Conservation (phyloP, 371 early-diverging fungal species). For the Lichtheimia corymbifera region DNA sequence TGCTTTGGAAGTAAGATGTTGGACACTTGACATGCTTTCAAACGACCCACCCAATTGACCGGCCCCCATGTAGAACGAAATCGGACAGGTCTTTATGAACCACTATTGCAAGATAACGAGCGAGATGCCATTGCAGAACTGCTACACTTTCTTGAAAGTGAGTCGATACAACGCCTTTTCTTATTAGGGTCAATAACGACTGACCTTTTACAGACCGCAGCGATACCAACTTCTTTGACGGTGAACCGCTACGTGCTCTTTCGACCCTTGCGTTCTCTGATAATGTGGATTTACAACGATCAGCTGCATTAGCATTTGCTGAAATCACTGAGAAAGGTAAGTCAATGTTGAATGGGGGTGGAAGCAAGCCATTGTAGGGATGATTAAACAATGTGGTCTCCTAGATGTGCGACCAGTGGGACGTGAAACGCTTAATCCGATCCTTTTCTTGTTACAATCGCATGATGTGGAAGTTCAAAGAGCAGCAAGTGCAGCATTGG, state of each 20-base stretch:
- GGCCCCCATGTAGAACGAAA: slow-evolving; percentile 30
- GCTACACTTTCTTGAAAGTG: slow-evolving; percentile 82
- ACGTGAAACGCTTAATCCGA: slow-evolving; percentile 80
- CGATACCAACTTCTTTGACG: slow-evolving; percentile 85
- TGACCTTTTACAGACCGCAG: slow-evolving; percentile 58
- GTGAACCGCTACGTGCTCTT: slow-evolving; percentile 81
- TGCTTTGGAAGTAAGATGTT: slow-evolving; percentile 51
- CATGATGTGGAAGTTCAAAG: slow-evolving; percentile 88
- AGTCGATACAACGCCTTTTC: slow-evolving; percentile 23
- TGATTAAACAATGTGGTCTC: background rate
- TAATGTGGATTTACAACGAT: slow-evolving; percentile 84
- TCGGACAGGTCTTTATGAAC: slow-evolving; percentile 70
- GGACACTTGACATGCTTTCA: background rate
- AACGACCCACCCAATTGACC: too few relatives aligned
- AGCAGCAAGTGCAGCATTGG: slow-evolving; percentile 87
- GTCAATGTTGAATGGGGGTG: background rate
- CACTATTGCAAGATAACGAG: slow-evolving; percentile 82
- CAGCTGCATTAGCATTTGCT: slow-evolving; percentile 90
- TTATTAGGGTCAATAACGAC: background rate
- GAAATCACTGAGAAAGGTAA: slow-evolving; percentile 87
- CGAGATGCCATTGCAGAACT: slow-evolving; percentile 84
- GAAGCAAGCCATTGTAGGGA: background rate
- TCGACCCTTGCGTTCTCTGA: slow-evolving; percentile 85
- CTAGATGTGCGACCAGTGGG: slow-evolving; percentile 80
- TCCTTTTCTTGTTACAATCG: slow-evolving; percentile 81